Evolutionary conservation across 2,329 filamentous ascomycete species (phyloP).

Genomic region (Botrytis deweyae): DNA sequence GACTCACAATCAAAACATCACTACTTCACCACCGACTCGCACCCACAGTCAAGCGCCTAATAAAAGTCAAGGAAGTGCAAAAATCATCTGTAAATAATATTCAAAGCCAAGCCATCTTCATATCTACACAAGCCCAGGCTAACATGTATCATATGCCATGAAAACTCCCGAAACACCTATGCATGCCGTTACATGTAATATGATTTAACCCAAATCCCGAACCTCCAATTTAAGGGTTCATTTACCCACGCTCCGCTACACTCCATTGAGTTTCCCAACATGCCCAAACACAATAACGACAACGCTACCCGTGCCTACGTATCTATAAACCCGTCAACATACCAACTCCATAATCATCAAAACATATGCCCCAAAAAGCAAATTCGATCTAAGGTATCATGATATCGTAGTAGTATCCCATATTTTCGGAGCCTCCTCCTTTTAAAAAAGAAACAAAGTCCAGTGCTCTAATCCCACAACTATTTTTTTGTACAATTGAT

Average conservation of each 20-base stretch:
- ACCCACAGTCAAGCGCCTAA: neutral
- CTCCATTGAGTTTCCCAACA: neutral
- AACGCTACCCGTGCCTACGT: neutral
- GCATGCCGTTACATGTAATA: neutral
- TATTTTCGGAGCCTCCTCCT: neutral
- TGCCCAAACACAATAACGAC: neutral
- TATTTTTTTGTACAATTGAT: slow-evolving; percentile 11
- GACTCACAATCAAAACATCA: neutral
- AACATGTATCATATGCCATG: neutral
- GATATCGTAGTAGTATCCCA: neutral
- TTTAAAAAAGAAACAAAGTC: neutral
- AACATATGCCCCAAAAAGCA: neutral
- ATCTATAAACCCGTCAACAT: neutral
- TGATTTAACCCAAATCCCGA: neutral
- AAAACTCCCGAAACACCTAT: neutral
- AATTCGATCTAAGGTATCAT: slow-evolving; percentile 14
- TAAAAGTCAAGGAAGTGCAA: neutral
- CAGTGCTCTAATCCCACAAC: neutral
- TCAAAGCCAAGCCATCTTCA: neutral
- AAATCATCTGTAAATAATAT: neutral
- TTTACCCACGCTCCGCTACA: neutral
- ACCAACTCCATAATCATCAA: neutral
- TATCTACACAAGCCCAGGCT: neutral
- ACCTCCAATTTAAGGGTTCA: neutral
- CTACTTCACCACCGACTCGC: neutral